Base-by-base conservation (phyloP, 2,329 filamentous ascomycete species). In the Fusarium abutilonis region DNA sequence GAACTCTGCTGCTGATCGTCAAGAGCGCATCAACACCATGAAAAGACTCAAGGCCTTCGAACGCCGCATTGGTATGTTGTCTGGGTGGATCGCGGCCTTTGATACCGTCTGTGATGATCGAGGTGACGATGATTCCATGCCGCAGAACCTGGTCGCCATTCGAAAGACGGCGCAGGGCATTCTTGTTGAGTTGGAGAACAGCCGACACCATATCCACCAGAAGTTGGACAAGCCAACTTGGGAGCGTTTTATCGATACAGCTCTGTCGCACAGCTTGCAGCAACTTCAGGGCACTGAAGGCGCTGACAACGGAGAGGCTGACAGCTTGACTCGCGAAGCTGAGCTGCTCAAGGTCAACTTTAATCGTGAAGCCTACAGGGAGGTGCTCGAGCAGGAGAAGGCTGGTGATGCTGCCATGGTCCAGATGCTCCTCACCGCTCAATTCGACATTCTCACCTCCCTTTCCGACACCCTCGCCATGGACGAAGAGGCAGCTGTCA, bases 51-150 rank as follows among this genome's bases (percentile, higher is more conserved):
- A 90, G 67, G 87, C 90, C 50, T 87, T 97, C 29, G 92, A 97
- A 77, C 86, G 92, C 64, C 87, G 95, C 14, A 96, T 97, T 60
- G 84, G 87, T 7, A 82, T 96, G 58, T 82, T 99, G n/a, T 93
- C 90, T 4, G 89, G 90, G 2, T 99, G 95, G 95, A 90, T 97
- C 53, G 91, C 90, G 1, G 92, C 93, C 2, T 99, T 98, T 69
- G 94, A 98, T 63, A 82, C 84, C 2, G 86, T 96, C 3, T 94
- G 89, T 67, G 91, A 92, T 35, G 83, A 82, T 43, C 83, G 88
- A 15, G 71, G 67, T 0, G 74, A 72, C 0, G 70, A 72, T 48
- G 85, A 87, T 17, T 78, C 83, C 0, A 87, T 89, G 83, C 86
- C 93, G 1, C 78, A 84, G 29, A 91, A 87, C 65, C 78, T 97